Percentiles rank a stretch among this genome's conserved stretches.
Conservation (phyloP, 352 stramenopile genomes). For the Phytophthora litchii region DNA sequence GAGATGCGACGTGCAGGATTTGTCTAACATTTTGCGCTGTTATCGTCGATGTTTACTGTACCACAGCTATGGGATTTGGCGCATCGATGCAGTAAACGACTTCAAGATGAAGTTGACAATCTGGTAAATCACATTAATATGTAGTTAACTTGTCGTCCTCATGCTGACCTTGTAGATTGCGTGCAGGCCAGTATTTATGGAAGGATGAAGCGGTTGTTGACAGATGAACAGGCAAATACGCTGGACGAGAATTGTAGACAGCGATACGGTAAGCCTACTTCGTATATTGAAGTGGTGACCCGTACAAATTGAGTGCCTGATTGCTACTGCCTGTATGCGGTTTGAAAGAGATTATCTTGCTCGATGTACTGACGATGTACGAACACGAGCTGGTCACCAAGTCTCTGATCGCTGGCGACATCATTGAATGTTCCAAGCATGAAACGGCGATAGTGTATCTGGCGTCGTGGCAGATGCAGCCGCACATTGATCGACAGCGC, state of each 20-base stretch:
- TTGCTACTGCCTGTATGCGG: constrained; percentile 1
- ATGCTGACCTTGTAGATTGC: not conserved
- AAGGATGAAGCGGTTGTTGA: constrained; percentile 50
- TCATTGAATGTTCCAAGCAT: constrained; percentile 73
- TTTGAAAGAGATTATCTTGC: constrained; percentile 55
- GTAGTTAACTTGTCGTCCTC: not conserved
- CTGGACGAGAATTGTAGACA: constrained; percentile 39
- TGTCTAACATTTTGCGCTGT: constrained; percentile 2
- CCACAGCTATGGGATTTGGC: constrained; percentile 71
- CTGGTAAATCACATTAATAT: constrained; percentile 38
- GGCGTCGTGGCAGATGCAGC: constrained; percentile 88
- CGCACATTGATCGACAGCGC: constrained; percentile 64
- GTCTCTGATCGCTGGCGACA: constrained; percentile 69
- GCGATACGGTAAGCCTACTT: constrained; percentile 48
- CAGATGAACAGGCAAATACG: constrained; percentile 17
- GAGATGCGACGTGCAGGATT: not conserved
- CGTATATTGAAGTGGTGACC: not conserved
- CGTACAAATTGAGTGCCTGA: constrained; percentile 11
- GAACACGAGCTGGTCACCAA: constrained; percentile 82
- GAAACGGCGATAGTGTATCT: constrained; percentile 79
- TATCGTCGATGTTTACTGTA: not conserved
- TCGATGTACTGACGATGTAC: constrained; percentile 78
- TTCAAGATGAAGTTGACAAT: constrained; percentile 53
- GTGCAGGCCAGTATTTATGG: constrained; percentile 46
- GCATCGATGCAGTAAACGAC: constrained; percentile 61